These are phyloP conservation scores for Saksenaea vasiformis DNA, from an alignment of 371 early-diverging fungal genomes.

Conservation along the genomic window DNA sequence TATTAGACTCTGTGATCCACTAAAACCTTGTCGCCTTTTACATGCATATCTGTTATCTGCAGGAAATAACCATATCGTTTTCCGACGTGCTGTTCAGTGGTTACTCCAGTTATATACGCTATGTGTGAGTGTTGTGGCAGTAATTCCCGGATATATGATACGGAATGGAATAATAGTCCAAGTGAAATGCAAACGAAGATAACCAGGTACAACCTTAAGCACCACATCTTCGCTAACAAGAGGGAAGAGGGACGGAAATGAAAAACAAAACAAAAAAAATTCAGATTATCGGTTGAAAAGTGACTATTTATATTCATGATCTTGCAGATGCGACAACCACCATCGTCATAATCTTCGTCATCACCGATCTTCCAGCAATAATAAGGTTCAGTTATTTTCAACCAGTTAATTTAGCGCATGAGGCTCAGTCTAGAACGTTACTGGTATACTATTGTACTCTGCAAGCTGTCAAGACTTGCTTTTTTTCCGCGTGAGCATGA, in stretches of 20 bases:
- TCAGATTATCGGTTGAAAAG: slow-evolving; percentile 7
- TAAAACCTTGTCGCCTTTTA: slow-evolving; percentile 19
- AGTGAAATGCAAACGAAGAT: background rate
- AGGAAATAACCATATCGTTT: slow-evolving; percentile 55
- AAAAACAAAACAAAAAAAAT: slow-evolving; percentile 2
- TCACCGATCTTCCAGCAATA: background rate
- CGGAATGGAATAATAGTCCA: slow-evolving; percentile 7
- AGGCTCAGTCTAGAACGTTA: background rate
- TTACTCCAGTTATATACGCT: background rate
- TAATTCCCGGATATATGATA: background rate
- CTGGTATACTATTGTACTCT: background rate
- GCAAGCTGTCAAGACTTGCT: background rate
- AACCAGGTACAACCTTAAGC: background rate
- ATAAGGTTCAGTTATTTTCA: background rate
- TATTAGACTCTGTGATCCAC: background rate
- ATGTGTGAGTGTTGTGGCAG: background rate
- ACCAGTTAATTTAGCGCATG: background rate
- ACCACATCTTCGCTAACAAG: background rate
- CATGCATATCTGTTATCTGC: slow-evolving; percentile 80
- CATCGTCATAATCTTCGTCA: slow-evolving; percentile 1
- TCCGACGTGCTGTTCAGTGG: background rate
- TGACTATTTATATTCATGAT: slow-evolving; percentile 9
- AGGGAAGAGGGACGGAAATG: background rate
- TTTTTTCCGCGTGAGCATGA: background rate
- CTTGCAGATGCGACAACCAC: background rate